Percentiles rank a stretch among this genome's conserved stretches.
phyloP scores from a whole-genome alignment of 2,329 filamentous ascomycete genomes.

The Delphinella strobiligena region DNA sequence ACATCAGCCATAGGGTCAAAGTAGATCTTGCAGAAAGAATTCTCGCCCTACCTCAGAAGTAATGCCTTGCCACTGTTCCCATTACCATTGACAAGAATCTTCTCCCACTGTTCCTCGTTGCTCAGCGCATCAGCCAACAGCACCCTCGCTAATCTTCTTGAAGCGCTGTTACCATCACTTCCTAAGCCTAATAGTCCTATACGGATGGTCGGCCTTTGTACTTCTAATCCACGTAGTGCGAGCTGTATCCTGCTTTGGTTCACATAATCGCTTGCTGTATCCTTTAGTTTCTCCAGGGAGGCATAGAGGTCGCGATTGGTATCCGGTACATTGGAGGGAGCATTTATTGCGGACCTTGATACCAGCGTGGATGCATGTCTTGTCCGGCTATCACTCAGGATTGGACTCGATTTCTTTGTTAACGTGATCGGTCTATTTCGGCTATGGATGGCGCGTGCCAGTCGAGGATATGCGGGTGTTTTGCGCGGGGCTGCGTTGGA shows the following conservation, averaged over 20 bases:
- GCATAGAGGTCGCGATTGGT: slow-evolving; percentile 45
- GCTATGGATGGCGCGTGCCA: slow-evolving; percentile 2
- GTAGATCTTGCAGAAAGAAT: no score
- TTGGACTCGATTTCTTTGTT: not conserved
- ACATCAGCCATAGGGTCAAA: slow-evolving; percentile 3
- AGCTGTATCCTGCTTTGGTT: slow-evolving; percentile 61
- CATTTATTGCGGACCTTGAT: slow-evolving; percentile 42
- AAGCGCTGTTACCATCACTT: slow-evolving; percentile 31
- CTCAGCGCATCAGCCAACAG: slow-evolving; percentile 35
- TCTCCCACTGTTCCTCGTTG: slow-evolving; percentile 31
- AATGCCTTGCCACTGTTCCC: slow-evolving; percentile 24
- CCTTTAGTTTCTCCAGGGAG: slow-evolving; percentile 48
- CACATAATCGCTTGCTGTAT: slow-evolving; percentile 47
- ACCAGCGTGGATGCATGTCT: slow-evolving; percentile 22
- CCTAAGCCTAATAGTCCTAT: slow-evolving; percentile 38
- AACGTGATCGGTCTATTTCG: not conserved
- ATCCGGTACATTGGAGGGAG: slow-evolving; percentile 40
- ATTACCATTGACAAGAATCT: slow-evolving; percentile 21
- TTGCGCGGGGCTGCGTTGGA: not conserved
- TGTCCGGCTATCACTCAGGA: not conserved
- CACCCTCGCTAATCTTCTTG: slow-evolving; percentile 55
- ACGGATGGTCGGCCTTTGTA: slow-evolving; percentile 39
- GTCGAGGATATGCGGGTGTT: slow-evolving; percentile 1
- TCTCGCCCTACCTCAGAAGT: slow-evolving; percentile 24
- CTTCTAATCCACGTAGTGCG: slow-evolving; percentile 52